These are phyloP conservation scores for Lepidium didymum DNA, from an alignment of 345 rosid species.

Conservation along the genomic window DNA sequence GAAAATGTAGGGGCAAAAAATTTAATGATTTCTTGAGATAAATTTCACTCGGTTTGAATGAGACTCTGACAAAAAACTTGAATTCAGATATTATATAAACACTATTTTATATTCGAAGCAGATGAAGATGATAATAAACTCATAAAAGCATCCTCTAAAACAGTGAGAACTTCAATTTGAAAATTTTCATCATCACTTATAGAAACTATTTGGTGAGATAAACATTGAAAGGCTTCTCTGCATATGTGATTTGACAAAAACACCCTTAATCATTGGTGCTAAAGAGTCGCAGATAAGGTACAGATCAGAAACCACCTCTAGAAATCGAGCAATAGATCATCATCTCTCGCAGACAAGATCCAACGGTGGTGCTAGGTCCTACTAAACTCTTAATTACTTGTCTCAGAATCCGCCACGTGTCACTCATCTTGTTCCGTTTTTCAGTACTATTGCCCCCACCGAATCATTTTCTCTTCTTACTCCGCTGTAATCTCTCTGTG, in stretches of 20 bases:
- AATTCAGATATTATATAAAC: background rate
- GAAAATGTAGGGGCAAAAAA: background rate
- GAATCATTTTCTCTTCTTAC: constrained; percentile 13
- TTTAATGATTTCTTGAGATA: background rate
- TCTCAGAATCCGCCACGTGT: constrained; percentile 17
- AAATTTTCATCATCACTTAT: too few species aligned
- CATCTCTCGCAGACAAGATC: background rate
- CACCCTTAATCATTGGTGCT: constrained; percentile 30
- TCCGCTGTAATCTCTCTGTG: constrained; percentile 12
- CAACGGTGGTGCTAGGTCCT: constrained; percentile 8
- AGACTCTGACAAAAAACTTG: background rate
- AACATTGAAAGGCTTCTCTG: background rate
- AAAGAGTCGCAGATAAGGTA: constrained; percentile 22
- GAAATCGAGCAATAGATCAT: constrained; percentile 28
- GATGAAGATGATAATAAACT: constrained; percentile 7
- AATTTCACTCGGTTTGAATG: background rate
- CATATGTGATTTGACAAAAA: constrained; percentile 14
- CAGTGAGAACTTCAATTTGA: background rate
- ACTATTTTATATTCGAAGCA: background rate
- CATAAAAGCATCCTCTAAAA: background rate
- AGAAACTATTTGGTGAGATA: background rate
- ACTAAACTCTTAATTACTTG: background rate
- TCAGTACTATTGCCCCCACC: constrained; percentile 22
- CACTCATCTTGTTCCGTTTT: constrained; percentile 1
- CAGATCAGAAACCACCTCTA: constrained; percentile 29